Conservation (phyloP, 352 stramenopile genomes). For the Phytophthora lateralis region DNA sequence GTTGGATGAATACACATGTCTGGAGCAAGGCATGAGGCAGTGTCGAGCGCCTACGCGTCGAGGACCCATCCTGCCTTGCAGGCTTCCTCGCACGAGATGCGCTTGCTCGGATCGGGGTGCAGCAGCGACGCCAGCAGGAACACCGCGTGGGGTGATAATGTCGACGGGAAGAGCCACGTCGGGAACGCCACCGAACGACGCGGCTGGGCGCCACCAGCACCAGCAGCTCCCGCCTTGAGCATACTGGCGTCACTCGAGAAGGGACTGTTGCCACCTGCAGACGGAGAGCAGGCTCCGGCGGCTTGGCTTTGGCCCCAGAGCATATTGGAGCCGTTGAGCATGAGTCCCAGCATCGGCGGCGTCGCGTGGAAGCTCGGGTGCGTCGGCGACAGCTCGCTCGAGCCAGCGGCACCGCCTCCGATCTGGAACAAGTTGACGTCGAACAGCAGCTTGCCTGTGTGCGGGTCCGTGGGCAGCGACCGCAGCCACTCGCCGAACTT, state of each 20-base stretch:
- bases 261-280: conserved; percentile 27
- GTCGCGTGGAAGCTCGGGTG: conserved; percentile 38
- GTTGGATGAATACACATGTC: conserved; percentile 36
- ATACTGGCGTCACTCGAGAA: conserved; percentile 26
- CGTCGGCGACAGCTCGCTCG: conserved; percentile 19
- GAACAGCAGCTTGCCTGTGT: conserved; percentile 72
- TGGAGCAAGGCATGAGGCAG: conserved; percentile 2
- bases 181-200: conserved; percentile 69
- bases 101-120: conserved; percentile 83
- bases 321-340: conserved; percentile 45
- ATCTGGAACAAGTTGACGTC: conserved; percentile 57
- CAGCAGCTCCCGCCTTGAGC: conserved; percentile 31
- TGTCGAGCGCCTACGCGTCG: conserved; percentile 34
- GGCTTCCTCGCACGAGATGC: conserved; percentile 83
- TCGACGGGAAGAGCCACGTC: conserved; percentile 84
- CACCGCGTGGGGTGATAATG: conserved; percentile 64
- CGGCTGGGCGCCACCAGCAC: conserved; percentile 20
- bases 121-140: conserved; percentile 80
- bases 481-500: conserved; percentile 95
- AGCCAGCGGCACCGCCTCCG: conserved; percentile 6
- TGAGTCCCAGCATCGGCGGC: conserved; percentile 40
- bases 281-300: conserved; percentile 26
- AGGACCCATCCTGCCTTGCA: conserved; percentile 77
- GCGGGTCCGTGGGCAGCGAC: conserved; percentile 59
- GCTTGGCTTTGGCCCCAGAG: conserved; percentile 41